phyloP scores from a whole-genome alignment of 257 asterid species.

The Solanum pennellii region DNA sequence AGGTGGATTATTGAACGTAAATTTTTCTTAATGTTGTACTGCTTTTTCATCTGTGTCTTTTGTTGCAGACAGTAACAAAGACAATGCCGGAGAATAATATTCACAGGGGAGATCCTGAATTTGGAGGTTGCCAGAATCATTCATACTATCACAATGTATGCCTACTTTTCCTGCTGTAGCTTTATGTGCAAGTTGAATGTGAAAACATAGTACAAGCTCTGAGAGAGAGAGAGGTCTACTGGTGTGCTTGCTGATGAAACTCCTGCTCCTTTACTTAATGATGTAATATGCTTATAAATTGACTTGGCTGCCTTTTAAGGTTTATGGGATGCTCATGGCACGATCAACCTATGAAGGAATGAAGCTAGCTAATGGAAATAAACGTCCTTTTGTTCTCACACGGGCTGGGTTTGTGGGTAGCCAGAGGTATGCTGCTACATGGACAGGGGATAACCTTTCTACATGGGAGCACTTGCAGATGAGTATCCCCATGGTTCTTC shows the following conservation, averaged over 20 bases:
- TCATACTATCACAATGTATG: slow-evolving; percentile 89
- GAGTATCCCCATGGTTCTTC: slow-evolving; percentile 94
- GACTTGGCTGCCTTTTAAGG: slow-evolving; percentile 27
- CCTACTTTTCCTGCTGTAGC: not conserved
- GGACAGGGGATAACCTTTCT: slow-evolving; percentile 98
- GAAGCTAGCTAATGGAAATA: slow-evolving; percentile 61
- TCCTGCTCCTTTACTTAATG: not conserved
- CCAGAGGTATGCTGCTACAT: slow-evolving; percentile 95
- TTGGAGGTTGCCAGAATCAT: slow-evolving; percentile 78
- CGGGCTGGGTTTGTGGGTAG: slow-evolving; percentile 97
- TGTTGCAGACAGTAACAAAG: slow-evolving; percentile 76
- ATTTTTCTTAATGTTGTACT: not conserved
- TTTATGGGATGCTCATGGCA: slow-evolving; percentile 97
- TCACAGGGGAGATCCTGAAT: slow-evolving; percentile 80
- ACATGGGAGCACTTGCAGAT: slow-evolving; percentile 97
- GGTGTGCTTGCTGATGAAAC: not conserved
- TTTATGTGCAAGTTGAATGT: not conserved
- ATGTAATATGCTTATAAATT: not conserved
- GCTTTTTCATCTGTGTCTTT: slow-evolving; percentile 1
- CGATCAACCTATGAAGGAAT: slow-evolving; percentile 90
- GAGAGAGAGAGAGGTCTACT: not conserved
- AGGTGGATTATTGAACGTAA: slow-evolving; percentile 41
- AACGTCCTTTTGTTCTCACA: slow-evolving; percentile 91
- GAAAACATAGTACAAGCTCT: not conserved
- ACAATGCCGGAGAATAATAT: slow-evolving; percentile 95